phyloP scores from a whole-genome alignment of 495 filamentous ascomycete genomes.

The Friedmanniomyces simplex region DNA sequence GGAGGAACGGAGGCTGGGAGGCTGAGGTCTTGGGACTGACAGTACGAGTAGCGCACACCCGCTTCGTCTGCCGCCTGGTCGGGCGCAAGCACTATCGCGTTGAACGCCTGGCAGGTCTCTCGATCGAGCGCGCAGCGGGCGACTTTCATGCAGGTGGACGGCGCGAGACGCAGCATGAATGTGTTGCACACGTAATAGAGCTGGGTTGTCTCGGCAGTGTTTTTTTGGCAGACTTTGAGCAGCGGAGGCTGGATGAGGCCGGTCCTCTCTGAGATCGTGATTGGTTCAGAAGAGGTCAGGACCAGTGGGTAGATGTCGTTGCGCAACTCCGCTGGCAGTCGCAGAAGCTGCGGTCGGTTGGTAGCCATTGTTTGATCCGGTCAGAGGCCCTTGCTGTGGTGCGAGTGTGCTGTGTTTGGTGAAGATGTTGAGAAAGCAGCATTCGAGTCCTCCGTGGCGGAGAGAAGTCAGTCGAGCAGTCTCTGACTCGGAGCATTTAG shows the following conservation, averaged over 20 bases:
- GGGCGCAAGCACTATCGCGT: not conserved
- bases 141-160: not conserved
- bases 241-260: not conserved
- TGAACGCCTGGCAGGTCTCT: not conserved
- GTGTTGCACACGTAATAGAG: not conserved
- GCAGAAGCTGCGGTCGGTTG: not conserved
- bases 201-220: not conserved
- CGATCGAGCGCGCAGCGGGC: not conserved
- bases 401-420: no score
- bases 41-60: not conserved
- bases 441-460: no score
- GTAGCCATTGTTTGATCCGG: no score
- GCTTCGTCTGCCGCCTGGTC: not conserved
- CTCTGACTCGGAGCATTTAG: no score
- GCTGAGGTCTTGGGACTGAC: no score
- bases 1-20: no score
- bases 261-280: not conserved
- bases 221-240: not conserved
- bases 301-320: not conserved
- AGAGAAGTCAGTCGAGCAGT: no score
- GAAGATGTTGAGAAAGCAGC: no score
- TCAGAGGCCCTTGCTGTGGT: no score
- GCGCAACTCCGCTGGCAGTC: not conserved
- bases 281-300: not conserved
- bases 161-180: not conserved